Conservation (phyloP, 306 rosid species). For the Lotus japonicus region DNA sequence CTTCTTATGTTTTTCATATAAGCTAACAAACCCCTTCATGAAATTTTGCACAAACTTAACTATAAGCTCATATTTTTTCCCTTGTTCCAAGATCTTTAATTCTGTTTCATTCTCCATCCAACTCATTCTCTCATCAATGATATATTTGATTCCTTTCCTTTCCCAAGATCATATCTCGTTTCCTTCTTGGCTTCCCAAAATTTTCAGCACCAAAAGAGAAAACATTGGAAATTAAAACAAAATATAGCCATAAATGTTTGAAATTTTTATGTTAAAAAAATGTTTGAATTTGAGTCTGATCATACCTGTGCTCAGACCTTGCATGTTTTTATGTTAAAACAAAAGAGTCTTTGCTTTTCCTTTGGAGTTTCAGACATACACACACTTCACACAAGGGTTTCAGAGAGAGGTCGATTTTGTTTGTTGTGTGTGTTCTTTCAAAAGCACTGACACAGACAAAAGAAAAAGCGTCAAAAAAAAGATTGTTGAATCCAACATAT, state of each 20-base stretch:
- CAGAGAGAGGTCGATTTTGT: neutral
- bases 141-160: neutral
- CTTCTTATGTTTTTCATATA: neutral
- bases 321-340: slow-evolving; percentile 3
- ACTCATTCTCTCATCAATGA: neutral
- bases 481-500: neutral
- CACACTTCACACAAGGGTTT: neutral
- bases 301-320: neutral
- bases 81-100: neutral
- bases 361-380: neutral
- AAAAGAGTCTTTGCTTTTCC: neutral
- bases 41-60: neutral
- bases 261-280: too few species aligned
- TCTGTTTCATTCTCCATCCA: neutral
- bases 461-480: neutral
- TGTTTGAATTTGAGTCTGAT: slow-evolving; percentile 2
- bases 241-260: neutral
- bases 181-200: neutral
- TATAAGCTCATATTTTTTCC: neutral
- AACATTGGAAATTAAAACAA: neutral
- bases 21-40: neutral
- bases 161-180: slow-evolving; percentile 1
- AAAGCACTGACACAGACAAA: neutral
- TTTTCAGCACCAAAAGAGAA: neutral
- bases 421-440: neutral